These are phyloP conservation scores for Macadamia integrifolia DNA, from an alignment of 164 flowering plant species.

Conservation along the genomic window DNA sequence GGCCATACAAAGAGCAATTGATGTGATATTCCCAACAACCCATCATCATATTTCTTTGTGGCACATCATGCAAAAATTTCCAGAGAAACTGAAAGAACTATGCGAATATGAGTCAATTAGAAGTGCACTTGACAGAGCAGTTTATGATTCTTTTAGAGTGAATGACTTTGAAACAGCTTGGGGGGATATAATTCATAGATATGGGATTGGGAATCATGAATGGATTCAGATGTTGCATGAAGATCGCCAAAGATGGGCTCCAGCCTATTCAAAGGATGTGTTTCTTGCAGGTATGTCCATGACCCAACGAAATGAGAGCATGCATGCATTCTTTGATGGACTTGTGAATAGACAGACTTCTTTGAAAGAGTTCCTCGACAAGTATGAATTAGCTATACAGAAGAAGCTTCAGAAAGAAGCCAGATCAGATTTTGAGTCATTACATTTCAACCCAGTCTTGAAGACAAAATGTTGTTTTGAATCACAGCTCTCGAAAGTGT, in stretches of 20 bases:
- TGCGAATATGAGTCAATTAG: conserved; percentile 27
- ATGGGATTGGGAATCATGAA: conserved; percentile 25
- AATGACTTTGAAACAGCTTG: conserved; percentile 47
- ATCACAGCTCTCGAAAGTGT: conserved; percentile 47
- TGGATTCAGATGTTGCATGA: conserved; percentile 26
- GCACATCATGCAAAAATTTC: conserved; percentile 27
- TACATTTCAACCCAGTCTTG: conserved; percentile 7
- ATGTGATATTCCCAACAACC: conserved; percentile 43
- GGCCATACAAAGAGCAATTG: conserved; percentile 32
- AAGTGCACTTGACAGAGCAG: conserved; percentile 15
- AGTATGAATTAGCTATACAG: conserved; percentile 26
- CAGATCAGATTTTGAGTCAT: conserved; percentile 42
- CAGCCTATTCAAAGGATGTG: conserved; percentile 34
- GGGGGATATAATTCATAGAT: conserved; percentile 31
- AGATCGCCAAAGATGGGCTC: conserved; percentile 45
- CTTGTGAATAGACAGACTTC: conserved; percentile 29
- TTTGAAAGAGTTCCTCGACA: conserved; percentile 35
- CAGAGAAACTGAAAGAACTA: conserved; percentile 22
- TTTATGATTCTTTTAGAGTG: conserved; percentile 27
- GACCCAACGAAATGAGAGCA: conserved; percentile 19
- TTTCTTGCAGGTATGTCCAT: conserved; percentile 36
- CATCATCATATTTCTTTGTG: conserved; percentile 29
- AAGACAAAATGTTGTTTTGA: too few species aligned
- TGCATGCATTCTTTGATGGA: conserved; percentile 26
- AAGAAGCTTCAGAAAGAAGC: conserved; percentile 36